phyloP scores from a whole-genome alignment of 306 rosid species.

The Quercus agrifolia region DNA sequence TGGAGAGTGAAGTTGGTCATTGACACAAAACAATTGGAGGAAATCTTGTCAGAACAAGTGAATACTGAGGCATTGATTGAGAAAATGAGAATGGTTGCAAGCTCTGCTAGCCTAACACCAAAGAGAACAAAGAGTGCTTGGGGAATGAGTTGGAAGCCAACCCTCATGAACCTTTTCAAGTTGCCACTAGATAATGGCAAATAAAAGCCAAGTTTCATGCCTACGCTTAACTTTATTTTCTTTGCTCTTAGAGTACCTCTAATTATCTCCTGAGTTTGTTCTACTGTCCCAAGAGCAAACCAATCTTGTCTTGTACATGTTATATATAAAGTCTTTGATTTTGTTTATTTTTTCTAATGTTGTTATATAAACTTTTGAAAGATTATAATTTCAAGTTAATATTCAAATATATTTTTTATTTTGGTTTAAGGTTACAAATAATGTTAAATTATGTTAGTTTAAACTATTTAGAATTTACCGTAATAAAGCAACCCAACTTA shows the following conservation, averaged over 20 bases:
- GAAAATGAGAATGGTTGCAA: constrained; percentile 68
- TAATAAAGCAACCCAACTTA: too few species aligned
- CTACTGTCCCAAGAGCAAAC: too few species aligned
- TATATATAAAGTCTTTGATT: too few species aligned
- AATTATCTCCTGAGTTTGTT: too few species aligned
- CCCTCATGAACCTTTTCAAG: constrained; percentile 15
- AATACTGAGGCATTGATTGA: constrained; percentile 61
- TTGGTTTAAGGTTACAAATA: too few species aligned
- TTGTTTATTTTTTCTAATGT: too few species aligned
- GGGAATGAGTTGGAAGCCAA: constrained; percentile 45
- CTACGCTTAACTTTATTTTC: background rate
- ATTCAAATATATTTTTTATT: too few species aligned
- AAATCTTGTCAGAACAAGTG: constrained; percentile 60
- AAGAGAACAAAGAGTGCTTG: constrained; percentile 31
- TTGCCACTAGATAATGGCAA: constrained; percentile 1
- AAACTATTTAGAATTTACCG: too few species aligned
- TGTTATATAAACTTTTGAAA: too few species aligned
- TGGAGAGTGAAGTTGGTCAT: constrained; percentile 68
- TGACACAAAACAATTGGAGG: constrained; percentile 52
- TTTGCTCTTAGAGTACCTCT: background rate
- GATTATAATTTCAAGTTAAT: too few species aligned
- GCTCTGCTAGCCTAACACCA: constrained; percentile 40
- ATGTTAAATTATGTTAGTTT: too few species aligned
- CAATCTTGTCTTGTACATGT: too few species aligned
- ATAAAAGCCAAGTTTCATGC: background rate